phyloP scores from a whole-genome alignment of 1,284 basidiomycete genomes.

The Marasmius tenuissimus region DNA sequence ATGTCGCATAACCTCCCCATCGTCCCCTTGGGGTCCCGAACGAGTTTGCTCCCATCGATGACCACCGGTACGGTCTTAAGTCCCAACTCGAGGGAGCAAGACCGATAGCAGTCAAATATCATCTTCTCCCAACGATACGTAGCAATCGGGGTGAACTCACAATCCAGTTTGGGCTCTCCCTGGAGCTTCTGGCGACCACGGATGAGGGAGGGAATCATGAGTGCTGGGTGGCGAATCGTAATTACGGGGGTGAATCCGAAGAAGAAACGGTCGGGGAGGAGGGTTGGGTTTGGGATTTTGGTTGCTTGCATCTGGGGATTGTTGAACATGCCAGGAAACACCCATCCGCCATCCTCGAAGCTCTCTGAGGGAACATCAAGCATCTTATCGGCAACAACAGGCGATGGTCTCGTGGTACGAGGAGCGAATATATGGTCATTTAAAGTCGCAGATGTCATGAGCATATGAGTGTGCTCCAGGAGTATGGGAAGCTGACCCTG shows the following conservation, averaged over 20 bases:
- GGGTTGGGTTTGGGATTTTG: not conserved
- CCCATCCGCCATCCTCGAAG: not conserved
- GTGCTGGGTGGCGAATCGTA: not conserved
- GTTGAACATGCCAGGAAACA: not conserved
- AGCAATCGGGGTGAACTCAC: not conserved
- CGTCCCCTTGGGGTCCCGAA: not conserved
- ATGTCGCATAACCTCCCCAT: not conserved
- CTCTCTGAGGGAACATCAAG: not conserved
- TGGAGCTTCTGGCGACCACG: not conserved
- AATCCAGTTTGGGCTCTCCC: not conserved
- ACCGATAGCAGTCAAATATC: not conserved
- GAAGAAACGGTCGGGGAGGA: not conserved
- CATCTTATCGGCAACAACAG: not conserved
- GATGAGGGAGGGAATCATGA: not conserved
- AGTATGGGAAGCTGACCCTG: not conserved
- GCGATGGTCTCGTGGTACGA: not conserved
- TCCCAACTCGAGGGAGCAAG: not conserved
- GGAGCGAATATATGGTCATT: not conserved
- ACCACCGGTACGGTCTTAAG: not conserved
- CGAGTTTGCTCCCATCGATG: not conserved
- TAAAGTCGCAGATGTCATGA: not conserved
- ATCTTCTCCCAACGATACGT: not conserved
- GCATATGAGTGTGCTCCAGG: not conserved
- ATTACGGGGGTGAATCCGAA: not conserved
- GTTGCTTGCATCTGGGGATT: not conserved